Base-by-base conservation (phyloP, 805 yeast genomes). In the Cephaloascus albidus region DNA sequence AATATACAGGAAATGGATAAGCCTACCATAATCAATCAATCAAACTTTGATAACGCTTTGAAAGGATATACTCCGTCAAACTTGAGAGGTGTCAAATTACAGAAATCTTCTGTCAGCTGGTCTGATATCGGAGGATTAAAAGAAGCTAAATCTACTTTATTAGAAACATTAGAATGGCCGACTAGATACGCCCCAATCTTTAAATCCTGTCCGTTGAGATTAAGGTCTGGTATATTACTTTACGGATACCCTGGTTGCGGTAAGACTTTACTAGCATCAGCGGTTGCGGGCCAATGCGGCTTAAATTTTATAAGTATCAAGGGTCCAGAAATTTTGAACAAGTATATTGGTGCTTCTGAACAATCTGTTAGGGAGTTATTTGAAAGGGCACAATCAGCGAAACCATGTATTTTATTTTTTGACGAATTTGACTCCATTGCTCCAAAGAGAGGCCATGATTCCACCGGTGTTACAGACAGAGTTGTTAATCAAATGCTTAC, bases 241-340 rank as follows among this genome's bases (percentile, higher is more conserved):
- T 90, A 90, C 58, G 98, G 98, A 0, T 90, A 86, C 54, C 97
- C 98, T 0, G 98, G 98, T 2, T 90, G 98, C 61, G 98, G 98
- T 36, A 90, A 90, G 58, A 90, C 97, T 0, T 66, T 89, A 44
- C 59, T 90, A 32, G 97, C 97, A 0, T 83, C 93, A 41, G 96
- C 97, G 0, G 85, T 90, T 38, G 95, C 96, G 2, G 81, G 87
- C 1, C 93, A 89, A 54, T 88, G 96, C 61, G 97, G 97, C 0
- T 66, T 90, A 43, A 90, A 90, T 51, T 90, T 90, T 55, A 89
- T 90, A 20, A 83, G 95, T 1, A 83, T 90, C 36, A 90, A 90
- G 54, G 97, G 97, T 10, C 97, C 97, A 0, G 97, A 90, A 55
- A 86, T 90, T 36, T 69, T 90, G 50, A 89, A 90, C 63, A 90